phyloP scores from a whole-genome alignment of 768 basidiomycete genomes.

The Calocybe gangraenosa region DNA sequence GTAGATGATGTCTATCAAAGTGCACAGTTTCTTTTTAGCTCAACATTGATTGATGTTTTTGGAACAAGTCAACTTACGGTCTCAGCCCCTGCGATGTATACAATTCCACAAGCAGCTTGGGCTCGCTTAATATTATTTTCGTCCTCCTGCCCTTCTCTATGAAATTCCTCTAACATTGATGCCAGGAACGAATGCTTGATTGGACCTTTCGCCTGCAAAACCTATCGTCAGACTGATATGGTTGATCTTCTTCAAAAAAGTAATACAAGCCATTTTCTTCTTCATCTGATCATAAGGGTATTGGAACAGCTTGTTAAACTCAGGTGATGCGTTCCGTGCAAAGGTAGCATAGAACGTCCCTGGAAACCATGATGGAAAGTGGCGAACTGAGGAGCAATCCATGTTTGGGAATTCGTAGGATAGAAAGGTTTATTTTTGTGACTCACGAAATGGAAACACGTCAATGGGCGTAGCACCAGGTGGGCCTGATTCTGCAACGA shows the following conservation, averaged over 20 bases:
- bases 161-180: slow-evolving; percentile 14
- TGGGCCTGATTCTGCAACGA: slow-evolving; percentile 21
- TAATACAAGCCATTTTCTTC: slow-evolving; percentile 7
- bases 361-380: slow-evolving; percentile 14
- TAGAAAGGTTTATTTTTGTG: neutral
- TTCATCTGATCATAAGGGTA: slow-evolving; percentile 10
- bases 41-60: neutral
- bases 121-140: slow-evolving; percentile 13
- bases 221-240: slow-evolving; percentile 17
- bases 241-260: no score
- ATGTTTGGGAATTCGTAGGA: neutral
- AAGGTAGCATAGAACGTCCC: slow-evolving; percentile 10
- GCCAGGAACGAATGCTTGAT: slow-evolving; percentile 21
- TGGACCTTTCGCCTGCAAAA: slow-evolving; percentile 16
- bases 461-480: slow-evolving; percentile 18
- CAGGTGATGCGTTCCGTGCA: slow-evolving; percentile 1
- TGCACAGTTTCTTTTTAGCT: no score
- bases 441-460: slow-evolving; percentile 23
- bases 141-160: slow-evolving; percentile 1
- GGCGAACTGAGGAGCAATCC: slow-evolving; percentile 1
- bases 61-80: neutral
- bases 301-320: neutral
- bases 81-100: slow-evolving; percentile 27
- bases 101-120: slow-evolving; percentile 15
- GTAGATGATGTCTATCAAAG: slow-evolving; percentile 24